A percentile compares a stretch with the other conserved stretches of the same genome.
Conservation (phyloP, 768 basidiomycete genomes). For the Russula emetica region DNA sequence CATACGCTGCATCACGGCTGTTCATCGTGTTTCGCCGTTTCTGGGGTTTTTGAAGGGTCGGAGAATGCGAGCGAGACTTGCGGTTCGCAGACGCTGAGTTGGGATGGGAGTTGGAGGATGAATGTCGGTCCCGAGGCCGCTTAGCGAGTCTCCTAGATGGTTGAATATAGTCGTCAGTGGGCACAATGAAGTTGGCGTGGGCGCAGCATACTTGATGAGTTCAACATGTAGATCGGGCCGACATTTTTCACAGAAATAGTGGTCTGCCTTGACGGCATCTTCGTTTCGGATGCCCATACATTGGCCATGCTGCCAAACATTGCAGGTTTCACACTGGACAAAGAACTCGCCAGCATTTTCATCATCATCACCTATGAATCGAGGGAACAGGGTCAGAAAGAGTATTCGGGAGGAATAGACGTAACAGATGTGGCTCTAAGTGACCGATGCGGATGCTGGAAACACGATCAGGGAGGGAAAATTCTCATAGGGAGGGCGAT, state of each 20-base stretch:
- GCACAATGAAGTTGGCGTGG: constrained; percentile 26
- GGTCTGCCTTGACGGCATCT: constrained; percentile 63
- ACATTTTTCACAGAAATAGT: constrained; percentile 94
- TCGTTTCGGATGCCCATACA: constrained; percentile 92
- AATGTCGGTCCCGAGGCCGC: constrained; percentile 59
- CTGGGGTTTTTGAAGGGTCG: constrained; percentile 55
- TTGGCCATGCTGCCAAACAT: constrained; percentile 96
- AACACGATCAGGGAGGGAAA: constrained; percentile 11
- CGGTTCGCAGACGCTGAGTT: constrained; percentile 39
- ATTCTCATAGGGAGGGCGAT: constrained; percentile 3
- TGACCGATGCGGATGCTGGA: background rate
- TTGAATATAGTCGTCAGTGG: constrained; percentile 19
- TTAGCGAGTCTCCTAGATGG: constrained; percentile 59
- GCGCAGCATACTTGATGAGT: constrained; percentile 63
- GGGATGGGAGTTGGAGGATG: constrained; percentile 42
- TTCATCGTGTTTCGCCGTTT: constrained; percentile 98
- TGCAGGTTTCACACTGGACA: constrained; percentile 96
- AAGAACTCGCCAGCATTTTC: constrained; percentile 90
- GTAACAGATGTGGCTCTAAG: constrained; percentile 1
- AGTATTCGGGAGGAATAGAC: constrained; percentile 15
- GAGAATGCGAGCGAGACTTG: constrained; percentile 73
- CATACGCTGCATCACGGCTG: constrained; percentile 82
- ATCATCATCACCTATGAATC: constrained; percentile 55
- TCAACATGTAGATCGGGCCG: constrained; percentile 81
- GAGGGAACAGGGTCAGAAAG: constrained; percentile 31